Evolutionary conservation across 1,139 yeast genomes (phyloP), one percentile per base, ranked within the genome.

Genomic region (Hemisphaericaspora lyxosophila): DNA sequence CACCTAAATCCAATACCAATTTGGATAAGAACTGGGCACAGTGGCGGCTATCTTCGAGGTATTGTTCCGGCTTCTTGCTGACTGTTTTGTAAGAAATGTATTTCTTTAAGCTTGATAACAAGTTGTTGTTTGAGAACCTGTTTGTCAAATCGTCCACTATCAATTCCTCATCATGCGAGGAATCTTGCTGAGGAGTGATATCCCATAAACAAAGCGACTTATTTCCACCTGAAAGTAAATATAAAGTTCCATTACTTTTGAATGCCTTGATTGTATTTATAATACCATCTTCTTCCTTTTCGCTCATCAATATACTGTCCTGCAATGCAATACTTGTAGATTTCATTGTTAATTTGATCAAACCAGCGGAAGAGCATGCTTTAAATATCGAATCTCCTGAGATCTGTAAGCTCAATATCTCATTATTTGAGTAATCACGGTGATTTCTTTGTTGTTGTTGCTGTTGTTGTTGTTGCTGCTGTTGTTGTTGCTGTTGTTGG

Each of bases 21-120:
- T 78, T 75, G 26, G 80, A 73, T 42, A 92, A 61, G 48, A 74
- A 86, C 32, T 82, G 81, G 0, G 97, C 96, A 65, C 98, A 92
- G 33, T 84, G 78, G 43, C 97, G 77, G 6, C 94, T 84, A 33
- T 89, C 95, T 47, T 85, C 86, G 51, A 85, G 73, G 53, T 75
- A 82, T 30, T 70, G 57, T 14, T 78, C 77, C 1, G 87, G 88
- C 34, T 73, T 73, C 46, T 83, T 83, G 9, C 95, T 85, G 8
- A 92, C 85, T 0, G 97, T 88, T 49, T 76, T 79, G 59, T 70
- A 89, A 1, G 85, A 64, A 9, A 89, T 82, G 39, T 85, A 69
- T 35, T 75, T 75, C 13, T 73, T 65, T 42, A 92, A 69, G 4
- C 85, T 76, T 23, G 73, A 67, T 30, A 90, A 57, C 72, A 92